phyloP scores from a whole-genome alignment of 345 rosid species.

The Citrus inodora region DNA sequence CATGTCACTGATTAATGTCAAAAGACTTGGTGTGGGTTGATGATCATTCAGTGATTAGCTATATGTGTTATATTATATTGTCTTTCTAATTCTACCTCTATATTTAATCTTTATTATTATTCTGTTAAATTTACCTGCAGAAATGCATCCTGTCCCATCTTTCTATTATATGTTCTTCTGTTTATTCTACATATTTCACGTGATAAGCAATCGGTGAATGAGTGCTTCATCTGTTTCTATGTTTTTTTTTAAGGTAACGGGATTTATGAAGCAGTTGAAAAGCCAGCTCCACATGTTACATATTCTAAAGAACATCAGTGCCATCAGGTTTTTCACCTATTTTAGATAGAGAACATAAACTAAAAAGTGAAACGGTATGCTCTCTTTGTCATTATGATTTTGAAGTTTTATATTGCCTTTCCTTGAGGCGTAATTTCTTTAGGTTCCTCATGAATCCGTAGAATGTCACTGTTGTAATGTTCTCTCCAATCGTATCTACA shows the following conservation, averaged over 20 bases:
- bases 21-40: background rate
- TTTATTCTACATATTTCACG: slow-evolving; percentile 11
- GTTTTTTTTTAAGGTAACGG: slow-evolving; percentile 6
- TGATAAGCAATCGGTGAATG: slow-evolving; percentile 1
- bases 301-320: background rate
- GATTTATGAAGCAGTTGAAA: slow-evolving; percentile 13
- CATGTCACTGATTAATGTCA: slow-evolving; percentile 5
- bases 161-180: background rate
- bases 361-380: background rate
- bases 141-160: slow-evolving; percentile 4
- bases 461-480: background rate
- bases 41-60: background rate
- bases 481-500: background rate
- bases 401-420: background rate
- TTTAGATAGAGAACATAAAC: background rate
- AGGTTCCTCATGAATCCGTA: background rate
- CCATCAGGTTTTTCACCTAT: background rate
- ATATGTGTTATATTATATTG: background rate
- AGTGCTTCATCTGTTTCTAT: background rate
- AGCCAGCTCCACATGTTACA: slow-evolving; percentile 3
- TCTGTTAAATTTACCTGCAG: background rate
- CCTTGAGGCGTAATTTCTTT: background rate
- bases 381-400: background rate
- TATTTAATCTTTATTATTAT: background rate
- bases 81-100: background rate